Evolutionary conservation across 345 rosid species (phyloP).

Genomic region (Salix exigua): DNA sequence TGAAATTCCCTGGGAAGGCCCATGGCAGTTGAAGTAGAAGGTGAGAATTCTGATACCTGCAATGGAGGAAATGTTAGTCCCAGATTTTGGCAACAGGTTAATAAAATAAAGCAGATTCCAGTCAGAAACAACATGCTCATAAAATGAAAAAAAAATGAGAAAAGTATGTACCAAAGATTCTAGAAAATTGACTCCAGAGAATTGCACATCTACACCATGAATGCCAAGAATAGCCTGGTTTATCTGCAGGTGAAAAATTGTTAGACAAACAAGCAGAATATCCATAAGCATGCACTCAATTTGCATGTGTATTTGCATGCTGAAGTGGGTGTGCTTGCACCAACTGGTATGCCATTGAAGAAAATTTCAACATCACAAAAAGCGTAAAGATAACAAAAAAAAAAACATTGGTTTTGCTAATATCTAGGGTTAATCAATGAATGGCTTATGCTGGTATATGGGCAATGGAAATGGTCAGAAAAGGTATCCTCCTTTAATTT

Average conservation of each 20-base stretch:
- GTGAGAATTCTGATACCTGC: conserved; percentile 95
- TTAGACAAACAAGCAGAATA: conserved; percentile 12
- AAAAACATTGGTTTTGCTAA: not conserved
- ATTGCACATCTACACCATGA: conserved; percentile 79
- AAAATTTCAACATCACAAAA: not conserved
- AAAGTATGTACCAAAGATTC: conserved; percentile 70
- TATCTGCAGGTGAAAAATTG: conserved; percentile 50
- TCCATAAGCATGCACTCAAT: not conserved
- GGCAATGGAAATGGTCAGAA: not conserved
- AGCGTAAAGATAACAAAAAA: not conserved
- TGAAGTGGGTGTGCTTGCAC: not conserved
- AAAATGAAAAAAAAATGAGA: not conserved
- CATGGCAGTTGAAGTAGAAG: conserved; percentile 90
- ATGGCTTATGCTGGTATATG: not conserved
- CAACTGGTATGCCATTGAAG: not conserved
- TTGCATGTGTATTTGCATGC: not conserved
- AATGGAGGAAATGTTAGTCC: conserved; percentile 18
- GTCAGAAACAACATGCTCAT: conserved; percentile 6
- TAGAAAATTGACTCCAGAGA: conserved; percentile 71
- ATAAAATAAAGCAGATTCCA: conserved; percentile 11
- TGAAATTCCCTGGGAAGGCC: conserved; percentile 97
- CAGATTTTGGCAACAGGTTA: not conserved
- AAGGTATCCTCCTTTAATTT: not conserved
- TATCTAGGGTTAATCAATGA: not conserved
- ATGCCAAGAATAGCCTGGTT: conserved; percentile 75